Conservation (phyloP, 23 red algal genomes). For the Chondrus crispus region DNA sequence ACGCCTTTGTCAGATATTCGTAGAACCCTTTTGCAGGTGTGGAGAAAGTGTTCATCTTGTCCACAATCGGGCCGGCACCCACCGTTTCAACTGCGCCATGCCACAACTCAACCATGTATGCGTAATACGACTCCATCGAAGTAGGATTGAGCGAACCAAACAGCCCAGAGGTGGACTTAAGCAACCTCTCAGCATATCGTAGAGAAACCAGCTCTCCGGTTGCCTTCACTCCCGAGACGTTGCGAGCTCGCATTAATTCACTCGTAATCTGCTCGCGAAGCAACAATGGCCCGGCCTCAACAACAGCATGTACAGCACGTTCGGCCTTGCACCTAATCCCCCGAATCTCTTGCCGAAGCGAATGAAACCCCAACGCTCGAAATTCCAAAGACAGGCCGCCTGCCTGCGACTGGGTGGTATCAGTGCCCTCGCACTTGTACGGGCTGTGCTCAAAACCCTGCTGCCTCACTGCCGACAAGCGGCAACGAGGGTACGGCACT, state of each 20-base stretch:
- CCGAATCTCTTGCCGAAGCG: background rate
- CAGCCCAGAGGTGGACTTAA: background rate
- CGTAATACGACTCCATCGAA: constrained; percentile 42
- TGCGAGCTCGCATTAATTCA: background rate
- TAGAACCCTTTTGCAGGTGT: constrained; percentile 47
- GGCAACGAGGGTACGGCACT: constrained; percentile 26
- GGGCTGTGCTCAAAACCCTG: background rate
- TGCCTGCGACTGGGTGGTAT: background rate
- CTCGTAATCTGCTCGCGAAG: constrained; percentile 34
- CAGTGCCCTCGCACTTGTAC: background rate
- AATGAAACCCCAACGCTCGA: constrained; percentile 31
- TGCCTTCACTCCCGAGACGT: background rate
- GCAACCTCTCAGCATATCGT: background rate
- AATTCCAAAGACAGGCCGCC: constrained; percentile 33
- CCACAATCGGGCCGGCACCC: constrained; percentile 26
- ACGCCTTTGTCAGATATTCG: constrained; percentile 71
- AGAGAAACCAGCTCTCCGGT: background rate
- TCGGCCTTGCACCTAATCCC: constrained; percentile 41
- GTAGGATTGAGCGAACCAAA: background rate
- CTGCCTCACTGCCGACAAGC: background rate
- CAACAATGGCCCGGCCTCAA: constrained; percentile 27
- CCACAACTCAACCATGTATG: constrained; percentile 58
- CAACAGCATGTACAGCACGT: constrained; percentile 40
- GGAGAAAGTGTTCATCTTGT: constrained; percentile 25
- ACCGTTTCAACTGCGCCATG: constrained; percentile 15